phyloP scores from a whole-genome alignment of 139 green algal genomes.

The Coelastrella sp. region DNA sequence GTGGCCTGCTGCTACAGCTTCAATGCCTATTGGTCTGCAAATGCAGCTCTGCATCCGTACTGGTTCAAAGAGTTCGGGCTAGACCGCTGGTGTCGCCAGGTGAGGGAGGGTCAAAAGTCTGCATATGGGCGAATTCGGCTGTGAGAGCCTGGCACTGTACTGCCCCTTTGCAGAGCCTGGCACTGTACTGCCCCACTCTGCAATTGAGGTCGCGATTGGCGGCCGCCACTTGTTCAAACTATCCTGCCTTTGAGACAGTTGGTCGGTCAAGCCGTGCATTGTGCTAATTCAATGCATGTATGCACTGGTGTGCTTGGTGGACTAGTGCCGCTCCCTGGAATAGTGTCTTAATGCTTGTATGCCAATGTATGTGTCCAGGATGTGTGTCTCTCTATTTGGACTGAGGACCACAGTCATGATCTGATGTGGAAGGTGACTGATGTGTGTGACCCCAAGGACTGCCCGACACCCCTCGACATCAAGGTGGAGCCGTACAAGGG shows the following conservation, averaged over 20 bases:
- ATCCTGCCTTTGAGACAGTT: too few species aligned
- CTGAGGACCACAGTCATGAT: constrained; percentile 46
- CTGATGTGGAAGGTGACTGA: constrained; percentile 51
- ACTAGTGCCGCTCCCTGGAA: too few species aligned
- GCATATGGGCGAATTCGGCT: too few species aligned
- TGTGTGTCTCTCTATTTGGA: constrained; percentile 48
- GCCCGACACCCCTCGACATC: constrained; percentile 43
- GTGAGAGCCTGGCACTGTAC: too few species aligned
- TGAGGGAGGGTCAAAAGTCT: not conserved
- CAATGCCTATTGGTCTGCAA: constrained; percentile 45
- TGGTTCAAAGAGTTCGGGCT: constrained; percentile 49
- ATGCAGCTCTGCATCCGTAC: constrained; percentile 44
- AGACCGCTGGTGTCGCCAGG: constrained; percentile 41
- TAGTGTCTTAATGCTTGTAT: not conserved
- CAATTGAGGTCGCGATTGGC: too few species aligned
- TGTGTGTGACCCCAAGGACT: constrained; percentile 45
- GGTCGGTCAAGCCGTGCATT: too few species aligned
- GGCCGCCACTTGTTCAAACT: too few species aligned
- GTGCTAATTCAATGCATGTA: too few species aligned
- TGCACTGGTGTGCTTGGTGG: too few species aligned
- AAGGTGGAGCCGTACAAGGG: constrained; percentile 49
- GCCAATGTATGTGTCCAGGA: not conserved
- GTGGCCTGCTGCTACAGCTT: constrained; percentile 43
- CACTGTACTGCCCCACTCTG: too few species aligned
- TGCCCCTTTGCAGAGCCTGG: too few species aligned